A percentile compares a stretch with the other conserved stretches of the same genome.
Evolutionary conservation across 805 yeast genomes (phyloP).

Genomic region (Wickerhamiella cacticola): DNA sequence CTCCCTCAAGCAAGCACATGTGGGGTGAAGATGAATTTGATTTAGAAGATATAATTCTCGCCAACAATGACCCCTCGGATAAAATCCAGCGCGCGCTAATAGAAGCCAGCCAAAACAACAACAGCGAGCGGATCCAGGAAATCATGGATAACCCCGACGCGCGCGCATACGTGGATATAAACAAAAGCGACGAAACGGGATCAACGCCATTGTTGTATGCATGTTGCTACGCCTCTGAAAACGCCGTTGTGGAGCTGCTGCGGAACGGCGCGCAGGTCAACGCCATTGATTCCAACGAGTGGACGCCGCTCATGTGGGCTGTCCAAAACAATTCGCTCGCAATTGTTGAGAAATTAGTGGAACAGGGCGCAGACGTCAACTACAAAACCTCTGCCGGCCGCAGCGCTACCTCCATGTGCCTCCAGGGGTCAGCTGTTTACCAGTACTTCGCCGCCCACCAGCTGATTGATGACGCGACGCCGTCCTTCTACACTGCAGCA

Average conservation of each 20-base stretch:
- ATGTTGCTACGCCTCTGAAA: slow-evolving; percentile 32
- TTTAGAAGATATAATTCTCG: slow-evolving; percentile 20
- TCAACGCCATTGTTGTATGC: slow-evolving; percentile 32
- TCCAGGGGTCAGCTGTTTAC: slow-evolving; percentile 44
- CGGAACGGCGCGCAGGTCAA: slow-evolving; percentile 30
- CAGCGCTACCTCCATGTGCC: slow-evolving; percentile 45
- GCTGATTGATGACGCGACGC: slow-evolving; percentile 14
- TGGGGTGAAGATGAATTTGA: slow-evolving; percentile 17
- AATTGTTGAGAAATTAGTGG: slow-evolving; percentile 45
- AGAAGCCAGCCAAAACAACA: slow-evolving; percentile 31
- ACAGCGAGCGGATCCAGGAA: slow-evolving; percentile 22
- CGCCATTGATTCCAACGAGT: slow-evolving; percentile 29
- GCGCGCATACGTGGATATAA: slow-evolving; percentile 23
- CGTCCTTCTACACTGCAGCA: slow-evolving; percentile 18
- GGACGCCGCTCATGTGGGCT: slow-evolving; percentile 75
- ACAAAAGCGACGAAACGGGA: slow-evolving; percentile 31
- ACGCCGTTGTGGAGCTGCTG: slow-evolving; percentile 28
- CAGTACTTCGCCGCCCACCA: slow-evolving; percentile 39
- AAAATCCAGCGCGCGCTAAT: slow-evolving; percentile 26
- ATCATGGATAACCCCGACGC: slow-evolving; percentile 25
- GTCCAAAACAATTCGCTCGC: slow-evolving; percentile 47
- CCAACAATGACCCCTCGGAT: slow-evolving; percentile 15
- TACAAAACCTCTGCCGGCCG: slow-evolving; percentile 36
- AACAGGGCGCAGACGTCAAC: slow-evolving; percentile 34
- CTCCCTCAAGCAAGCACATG: too few relatives aligned